Evolutionary conservation across 2,329 filamentous ascomycete genomes (phyloP).

Genomic region (Dryadomyces sulphureus): DNA sequence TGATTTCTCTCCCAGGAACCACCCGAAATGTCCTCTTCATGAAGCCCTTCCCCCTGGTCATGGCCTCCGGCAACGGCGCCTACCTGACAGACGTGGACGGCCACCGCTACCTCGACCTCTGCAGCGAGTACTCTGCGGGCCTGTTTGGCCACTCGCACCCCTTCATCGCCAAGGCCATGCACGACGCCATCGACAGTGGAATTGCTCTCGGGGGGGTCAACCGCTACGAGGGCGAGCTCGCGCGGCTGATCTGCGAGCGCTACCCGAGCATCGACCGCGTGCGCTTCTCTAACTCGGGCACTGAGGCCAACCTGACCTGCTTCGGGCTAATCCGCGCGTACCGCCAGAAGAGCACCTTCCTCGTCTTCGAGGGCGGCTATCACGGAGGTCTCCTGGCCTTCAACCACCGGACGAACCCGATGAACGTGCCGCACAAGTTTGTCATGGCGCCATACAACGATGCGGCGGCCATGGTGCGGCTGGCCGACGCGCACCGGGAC

Average conservation of each 20-base stretch:
- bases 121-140: slow-evolving; percentile 48
- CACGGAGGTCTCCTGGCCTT: slow-evolving; percentile 31
- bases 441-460: slow-evolving; percentile 49
- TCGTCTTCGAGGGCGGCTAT: slow-evolving; percentile 36
- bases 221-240: slow-evolving; percentile 33
- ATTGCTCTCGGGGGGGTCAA: slow-evolving; percentile 39
- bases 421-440: slow-evolving; percentile 28
- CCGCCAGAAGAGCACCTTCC: slow-evolving; percentile 26
- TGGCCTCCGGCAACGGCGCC: slow-evolving; percentile 14
- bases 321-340: slow-evolving; percentile 34
- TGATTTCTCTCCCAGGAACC: slow-evolving; percentile 18
- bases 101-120: slow-evolving; percentile 39
- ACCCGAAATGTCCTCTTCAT: slow-evolving; percentile 26
- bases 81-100: slow-evolving; percentile 14
- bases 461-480: slow-evolving; percentile 27
- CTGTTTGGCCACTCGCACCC: slow-evolving; percentile 53
- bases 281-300: slow-evolving; percentile 50
- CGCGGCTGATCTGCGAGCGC: slow-evolving; percentile 31
- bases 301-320: slow-evolving; percentile 46
- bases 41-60: slow-evolving; percentile 20
- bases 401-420: slow-evolving; percentile 25
- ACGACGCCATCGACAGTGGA: slow-evolving; percentile 28
- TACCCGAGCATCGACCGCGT: slow-evolving; percentile 36
- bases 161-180: slow-evolving; percentile 32
- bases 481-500: slow-evolving; percentile 18